phyloP scores from a whole-genome alignment of 352 stramenopile species.

The Saprolegnia parasitica region DNA sequence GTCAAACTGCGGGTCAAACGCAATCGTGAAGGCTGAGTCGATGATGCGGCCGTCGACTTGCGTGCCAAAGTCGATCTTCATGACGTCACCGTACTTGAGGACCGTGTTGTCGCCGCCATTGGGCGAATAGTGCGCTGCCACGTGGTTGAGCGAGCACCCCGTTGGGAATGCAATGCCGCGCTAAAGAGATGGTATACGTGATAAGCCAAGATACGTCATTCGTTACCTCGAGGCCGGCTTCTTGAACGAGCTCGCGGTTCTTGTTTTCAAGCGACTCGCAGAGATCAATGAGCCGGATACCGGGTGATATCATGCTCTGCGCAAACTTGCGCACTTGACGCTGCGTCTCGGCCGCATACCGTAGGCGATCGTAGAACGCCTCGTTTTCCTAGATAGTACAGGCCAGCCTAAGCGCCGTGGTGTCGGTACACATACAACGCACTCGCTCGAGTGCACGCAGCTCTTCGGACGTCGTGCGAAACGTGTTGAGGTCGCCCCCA shows the following conservation, averaged over 20 bases:
- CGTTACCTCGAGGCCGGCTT: conserved; percentile 82
- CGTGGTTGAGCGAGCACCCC: conserved; percentile 95
- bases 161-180: conserved; percentile 93
- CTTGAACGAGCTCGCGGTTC: conserved; percentile 92
- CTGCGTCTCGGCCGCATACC: conserved; percentile 94
- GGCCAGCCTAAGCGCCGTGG: conserved; percentile 21
- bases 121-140: conserved; percentile 97
- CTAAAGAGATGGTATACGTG: conserved; percentile 19
- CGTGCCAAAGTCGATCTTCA: conserved; percentile 98
- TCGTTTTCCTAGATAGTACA: conserved; percentile 31
- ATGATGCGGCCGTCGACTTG: conserved; percentile 97
- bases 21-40: conserved; percentile 95
- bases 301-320: conserved; percentile 95
- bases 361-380: conserved; percentile 64
- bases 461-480: conserved; percentile 82
- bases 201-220: conserved; percentile 14
- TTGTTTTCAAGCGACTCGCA: conserved; percentile 95
- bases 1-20: conserved; percentile 95
- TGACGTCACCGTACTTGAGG: conserved; percentile 94
- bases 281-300: conserved; percentile 96
- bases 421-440: conserved; percentile 17
- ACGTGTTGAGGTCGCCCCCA: conserved; percentile 89
- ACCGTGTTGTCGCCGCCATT: conserved; percentile 95
- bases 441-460: conserved; percentile 81
- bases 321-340: conserved; percentile 88